These are phyloP conservation scores for Wallacemonas sp. DNA, from an alignment of 208 protist genomes.

Conservation along the genomic window DNA sequence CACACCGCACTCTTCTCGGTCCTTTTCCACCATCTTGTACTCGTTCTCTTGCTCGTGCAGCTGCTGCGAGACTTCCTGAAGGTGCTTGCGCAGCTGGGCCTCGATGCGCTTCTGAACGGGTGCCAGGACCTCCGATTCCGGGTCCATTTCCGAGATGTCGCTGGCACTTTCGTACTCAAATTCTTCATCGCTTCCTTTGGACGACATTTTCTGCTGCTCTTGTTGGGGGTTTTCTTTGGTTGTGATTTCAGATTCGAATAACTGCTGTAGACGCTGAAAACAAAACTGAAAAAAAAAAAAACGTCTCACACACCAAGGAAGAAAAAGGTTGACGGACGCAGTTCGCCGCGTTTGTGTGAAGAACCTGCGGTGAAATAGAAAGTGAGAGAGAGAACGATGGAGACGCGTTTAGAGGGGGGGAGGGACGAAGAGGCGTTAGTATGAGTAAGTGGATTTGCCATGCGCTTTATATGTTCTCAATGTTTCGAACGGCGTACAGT, in stretches of 20 bases:
- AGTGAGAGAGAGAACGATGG: no score
- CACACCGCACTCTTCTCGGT: slow-evolving; percentile 92
- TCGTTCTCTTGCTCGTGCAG: slow-evolving; percentile 88
- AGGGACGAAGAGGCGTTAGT: no score
- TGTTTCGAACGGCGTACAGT: no score
- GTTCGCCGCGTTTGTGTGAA: no score
- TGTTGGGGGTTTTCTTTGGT: background rate
- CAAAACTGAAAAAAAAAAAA: no score
- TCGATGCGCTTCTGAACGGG: slow-evolving; percentile 91
- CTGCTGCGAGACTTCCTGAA: slow-evolving; percentile 85
- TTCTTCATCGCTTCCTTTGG: slow-evolving; percentile 36
- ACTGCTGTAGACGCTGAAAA: background rate
- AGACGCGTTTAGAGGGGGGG: no score
- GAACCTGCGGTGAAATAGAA: no score
- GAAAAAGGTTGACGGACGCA: no score
- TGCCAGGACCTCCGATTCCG: slow-evolving; percentile 77
- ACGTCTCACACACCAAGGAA: no score
- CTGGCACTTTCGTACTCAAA: slow-evolving; percentile 70
- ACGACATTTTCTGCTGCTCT: slow-evolving; percentile 16
- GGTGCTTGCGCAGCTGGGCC: slow-evolving; percentile 83
- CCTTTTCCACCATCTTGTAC: slow-evolving; percentile 63
- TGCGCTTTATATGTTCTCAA: no score
- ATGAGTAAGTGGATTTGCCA: no score
- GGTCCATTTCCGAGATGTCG: slow-evolving; percentile 90
- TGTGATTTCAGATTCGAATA: no score